Evolutionary conservation across 2,329 filamentous ascomycete genomes (phyloP), one percentile per base, ranked within the genome.

Genomic region (Paramyrothecium sp.): DNA sequence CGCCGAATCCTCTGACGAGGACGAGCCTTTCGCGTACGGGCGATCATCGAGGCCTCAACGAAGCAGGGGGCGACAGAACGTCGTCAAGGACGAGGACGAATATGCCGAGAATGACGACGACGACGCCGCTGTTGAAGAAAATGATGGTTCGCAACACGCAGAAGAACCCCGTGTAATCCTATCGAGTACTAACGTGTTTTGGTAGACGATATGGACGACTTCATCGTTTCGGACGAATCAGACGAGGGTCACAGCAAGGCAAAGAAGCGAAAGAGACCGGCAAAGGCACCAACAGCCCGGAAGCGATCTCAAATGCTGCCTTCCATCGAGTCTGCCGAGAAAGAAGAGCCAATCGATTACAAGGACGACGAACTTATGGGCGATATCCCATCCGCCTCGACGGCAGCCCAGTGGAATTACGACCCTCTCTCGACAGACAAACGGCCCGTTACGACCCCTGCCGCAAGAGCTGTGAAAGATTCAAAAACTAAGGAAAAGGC

Each of bases 211-310:
- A 86, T 96, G 77, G 91, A 89, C 60, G 90, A 97, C 70, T 98
- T 98, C 67, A 81, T 98, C 22, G 92, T 89, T 4, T 87, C 89
- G 0, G 93, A 97, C 66, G 91, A 96, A 47, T 94, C 91, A 0
- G 92, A 96, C 51, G 89, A 87, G 19, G 71, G 70, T 16, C 68
- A 80, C 60, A 62, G 78, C 65, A 70, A 81, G 22, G 78, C 89
- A 0, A 89, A 86, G 69, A 97, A 96, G 75, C 78, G 89, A 66
- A 97, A 96, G 74, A 82, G 89, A n/a, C 72, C 85, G 8, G 67
- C 80, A 13, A 83, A 85, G 67, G 59, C 79, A 16, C 68, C 76
- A 17, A 69, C 75, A 0, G 74, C 86, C 1, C 81, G 89, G 52
- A 94, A 94, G 70, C 81, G 85, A 65, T 77, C 85, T 8, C 82